Conservation (phyloP, 202 grass and related monocot species). For the Carex arenaria region DNA sequence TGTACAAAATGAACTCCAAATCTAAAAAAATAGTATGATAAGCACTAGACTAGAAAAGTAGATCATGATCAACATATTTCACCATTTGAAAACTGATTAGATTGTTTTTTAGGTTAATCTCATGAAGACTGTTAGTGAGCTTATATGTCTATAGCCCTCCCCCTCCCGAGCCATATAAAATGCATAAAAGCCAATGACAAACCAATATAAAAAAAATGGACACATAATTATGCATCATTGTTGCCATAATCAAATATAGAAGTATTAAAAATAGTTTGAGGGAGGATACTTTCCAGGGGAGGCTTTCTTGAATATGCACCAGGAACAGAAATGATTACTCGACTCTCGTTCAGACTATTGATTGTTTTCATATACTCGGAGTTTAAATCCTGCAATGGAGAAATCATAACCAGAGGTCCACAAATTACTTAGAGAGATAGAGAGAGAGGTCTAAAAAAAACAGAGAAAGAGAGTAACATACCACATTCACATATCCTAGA, state of each 20-base stretch:
- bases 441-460: not conserved
- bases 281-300: constrained; percentile 78
- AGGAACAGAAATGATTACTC: constrained; percentile 81
- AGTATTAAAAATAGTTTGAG: constrained; percentile 12
- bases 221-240: not conserved
- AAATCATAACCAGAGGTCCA: not conserved
- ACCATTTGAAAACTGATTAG: not conserved
- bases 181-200: not conserved
- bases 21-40: not conserved
- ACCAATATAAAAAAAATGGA: not conserved
- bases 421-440: not conserved
- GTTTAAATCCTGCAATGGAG: constrained; percentile 47
- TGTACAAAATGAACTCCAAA: not conserved
- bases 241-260: not conserved
- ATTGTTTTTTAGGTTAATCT: not conserved
- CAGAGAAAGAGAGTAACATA: constrained; percentile 27
- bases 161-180: not conserved
- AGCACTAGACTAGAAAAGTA: not conserved
- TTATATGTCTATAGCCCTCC: not conserved
- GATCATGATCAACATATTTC: constrained; percentile 1
- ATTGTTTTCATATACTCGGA: constrained; percentile 19
- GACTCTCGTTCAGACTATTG: constrained; percentile 34
- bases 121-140: not conserved
- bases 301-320: constrained; percentile 91
- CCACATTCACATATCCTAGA: constrained; percentile 75